Base-by-base conservation (phyloP, 148 eudicot species). In the Euryodendron excelsum region DNA sequence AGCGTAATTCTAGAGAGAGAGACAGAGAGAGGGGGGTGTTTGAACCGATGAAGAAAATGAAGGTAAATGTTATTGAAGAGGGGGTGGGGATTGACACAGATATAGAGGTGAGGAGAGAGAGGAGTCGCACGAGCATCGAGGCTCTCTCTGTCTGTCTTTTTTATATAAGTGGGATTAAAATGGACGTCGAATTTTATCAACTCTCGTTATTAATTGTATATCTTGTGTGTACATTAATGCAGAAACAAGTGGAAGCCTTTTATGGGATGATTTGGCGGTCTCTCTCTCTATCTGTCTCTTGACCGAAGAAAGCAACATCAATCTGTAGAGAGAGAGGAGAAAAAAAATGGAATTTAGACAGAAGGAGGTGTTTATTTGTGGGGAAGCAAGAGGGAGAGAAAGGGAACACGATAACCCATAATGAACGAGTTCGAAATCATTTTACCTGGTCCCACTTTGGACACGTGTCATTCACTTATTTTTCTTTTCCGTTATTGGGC, bases 231-330 rank as follows among this genome's bases (percentile, higher is more conserved):
- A 45, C 23, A 69, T 45, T n/a, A n/a, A 75, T 75, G 78, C 69
- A 44, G 58, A 41, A 41, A 48, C 78, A 61, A 74, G 78, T 75
- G 78, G 78, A 75, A 61, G 78, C 34, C 17, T 75, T 62, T 75
- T 69, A 75, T 75, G 69, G 78, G 78, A 61, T 44, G 78, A 75
- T 9, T 25, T 56, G 69, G 78, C 78, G 78, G 78, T 75, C 41
- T 27, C 78, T 30, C 77, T 74, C 64, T 73, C 70, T 41, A 17
- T 37, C 76, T 56, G 78, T 75, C 67, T 34, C 41, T 60, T 62
- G 36, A 30, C 55, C 18, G 39, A 39, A 60, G 25, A 69, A 27
- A 78, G 50, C 52, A 55, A 10, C 69, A 10, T 58, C n/a, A n/a
- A n/a, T n/a, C n/a, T n/a, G n/a, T n/a, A n/a, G n/a, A n/a, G n/a